Conservation (phyloP, 164 flowering plant species). For the Magnolia kwangsiensis region DNA sequence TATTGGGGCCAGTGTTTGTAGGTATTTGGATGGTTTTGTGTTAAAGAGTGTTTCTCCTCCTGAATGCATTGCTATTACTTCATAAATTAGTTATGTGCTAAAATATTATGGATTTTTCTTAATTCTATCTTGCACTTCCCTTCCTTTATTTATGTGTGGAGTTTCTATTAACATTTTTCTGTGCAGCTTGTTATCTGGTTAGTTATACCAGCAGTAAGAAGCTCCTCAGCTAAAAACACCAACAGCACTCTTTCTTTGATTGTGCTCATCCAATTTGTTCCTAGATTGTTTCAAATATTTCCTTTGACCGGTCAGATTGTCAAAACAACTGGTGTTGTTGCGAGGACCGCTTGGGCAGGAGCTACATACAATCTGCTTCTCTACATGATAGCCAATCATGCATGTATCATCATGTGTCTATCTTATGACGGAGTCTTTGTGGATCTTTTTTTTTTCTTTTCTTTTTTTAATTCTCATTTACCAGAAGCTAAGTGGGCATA, state of each 20-base stretch:
- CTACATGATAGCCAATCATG: constrained; percentile 84
- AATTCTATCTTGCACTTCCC: neutral
- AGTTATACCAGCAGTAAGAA: constrained; percentile 50
- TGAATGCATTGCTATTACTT: neutral
- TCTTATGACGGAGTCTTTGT: neutral
- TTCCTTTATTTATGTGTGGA: neutral
- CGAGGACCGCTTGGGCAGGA: constrained; percentile 92
- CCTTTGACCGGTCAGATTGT: constrained; percentile 67
- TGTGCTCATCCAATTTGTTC: constrained; percentile 79
- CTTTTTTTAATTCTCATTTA: neutral
- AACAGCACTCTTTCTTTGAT: constrained; percentile 70
- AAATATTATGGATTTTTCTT: neutral
- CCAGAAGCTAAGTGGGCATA: neutral
- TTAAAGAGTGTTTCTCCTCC: neutral
- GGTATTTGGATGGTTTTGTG: no score
- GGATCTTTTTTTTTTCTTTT: neutral
- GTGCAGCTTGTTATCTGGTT: constrained; percentile 73
- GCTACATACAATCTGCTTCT: constrained; percentile 84
- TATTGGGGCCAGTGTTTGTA: no score
- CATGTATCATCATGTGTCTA: constrained; percentile 21
- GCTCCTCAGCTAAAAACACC: constrained; percentile 41
- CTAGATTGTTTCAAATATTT: constrained; percentile 71
- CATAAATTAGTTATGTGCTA: no score
- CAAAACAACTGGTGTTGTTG: constrained; percentile 72
- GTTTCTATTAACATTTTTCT: neutral